Percentiles rank a stretch among this genome's conserved stretches.
Evolutionary conservation across 2,329 filamentous ascomycete genomes (phyloP).

Genomic region (Sarocladium kiliense): DNA sequence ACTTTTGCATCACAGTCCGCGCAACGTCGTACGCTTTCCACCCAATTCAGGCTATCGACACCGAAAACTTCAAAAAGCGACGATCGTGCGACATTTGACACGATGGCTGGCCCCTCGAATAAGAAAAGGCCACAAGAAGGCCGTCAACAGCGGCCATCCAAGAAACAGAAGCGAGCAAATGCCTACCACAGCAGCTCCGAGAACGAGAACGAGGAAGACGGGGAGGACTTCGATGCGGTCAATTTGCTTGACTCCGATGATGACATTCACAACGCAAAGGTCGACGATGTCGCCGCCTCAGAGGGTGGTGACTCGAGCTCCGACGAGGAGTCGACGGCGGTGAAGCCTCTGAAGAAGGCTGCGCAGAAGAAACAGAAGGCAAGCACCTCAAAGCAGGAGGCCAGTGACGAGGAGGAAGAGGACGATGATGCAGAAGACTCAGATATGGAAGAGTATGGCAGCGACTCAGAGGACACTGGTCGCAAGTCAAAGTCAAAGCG

Average conservation of each 20-base stretch:
- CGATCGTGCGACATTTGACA: not conserved
- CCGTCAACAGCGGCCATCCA: conserved; percentile 35
- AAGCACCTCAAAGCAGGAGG: conserved; percentile 15
- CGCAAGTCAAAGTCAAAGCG: conserved; percentile 64
- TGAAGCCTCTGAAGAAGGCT: conserved; percentile 5
- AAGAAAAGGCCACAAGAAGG: conserved; percentile 28
- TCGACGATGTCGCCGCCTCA: conserved; percentile 42
- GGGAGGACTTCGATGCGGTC: conserved; percentile 42
- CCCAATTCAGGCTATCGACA: no score
- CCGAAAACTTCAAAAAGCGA: no score
- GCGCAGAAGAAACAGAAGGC: conserved; percentile 21
- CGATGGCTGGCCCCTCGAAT: conserved; percentile 27
- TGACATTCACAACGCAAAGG: conserved; percentile 47
- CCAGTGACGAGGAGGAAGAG: conserved; percentile 18
- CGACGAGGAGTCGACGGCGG: conserved; percentile 26
- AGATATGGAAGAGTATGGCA: conserved; percentile 28
- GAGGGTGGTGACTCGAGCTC: conserved; percentile 31
- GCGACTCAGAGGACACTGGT: conserved; percentile 24
- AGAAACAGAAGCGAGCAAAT: conserved; percentile 46
- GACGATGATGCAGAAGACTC: conserved; percentile 36
- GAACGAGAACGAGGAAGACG: conserved; percentile 35
- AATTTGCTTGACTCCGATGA: conserved; percentile 54
- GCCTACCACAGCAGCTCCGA: conserved; percentile 51
- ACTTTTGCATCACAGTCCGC: conserved; percentile 8
- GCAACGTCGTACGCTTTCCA: not conserved